Evolutionary conservation across 2,329 filamentous ascomycete genomes (phyloP).

Genomic region (Fusarium cyanostomum): DNA sequence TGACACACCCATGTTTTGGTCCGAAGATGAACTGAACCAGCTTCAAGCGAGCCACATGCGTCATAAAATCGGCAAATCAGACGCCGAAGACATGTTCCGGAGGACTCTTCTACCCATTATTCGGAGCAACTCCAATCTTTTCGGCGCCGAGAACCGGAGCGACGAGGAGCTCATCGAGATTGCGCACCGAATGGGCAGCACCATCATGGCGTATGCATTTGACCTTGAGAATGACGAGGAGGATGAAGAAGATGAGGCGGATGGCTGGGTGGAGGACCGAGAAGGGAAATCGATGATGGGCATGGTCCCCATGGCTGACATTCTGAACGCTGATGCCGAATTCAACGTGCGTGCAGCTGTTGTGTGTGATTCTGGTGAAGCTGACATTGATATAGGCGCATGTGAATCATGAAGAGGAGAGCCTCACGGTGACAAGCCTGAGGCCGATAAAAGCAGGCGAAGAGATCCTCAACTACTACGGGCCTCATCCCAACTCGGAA

Average conservation of each 20-base stretch:
- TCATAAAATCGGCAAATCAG: slow-evolving; percentile 77
- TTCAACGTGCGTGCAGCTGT: slow-evolving; percentile 71
- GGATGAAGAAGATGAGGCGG: slow-evolving; percentile 66
- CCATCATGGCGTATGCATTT: slow-evolving; percentile 94
- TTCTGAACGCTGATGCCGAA: slow-evolving; percentile 87
- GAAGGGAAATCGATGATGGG: slow-evolving; percentile 72
- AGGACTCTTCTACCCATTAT: slow-evolving; percentile 62
- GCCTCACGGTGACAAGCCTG: slow-evolving; percentile 76
- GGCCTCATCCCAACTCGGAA: slow-evolving; percentile 83
- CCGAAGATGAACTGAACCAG: slow-evolving; percentile 71
- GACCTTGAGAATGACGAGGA: slow-evolving; percentile 73
- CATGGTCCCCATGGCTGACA: slow-evolving; percentile 91
- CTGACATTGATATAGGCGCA: slow-evolving; percentile 54
- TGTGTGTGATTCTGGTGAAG: background rate
- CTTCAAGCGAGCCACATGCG: slow-evolving; percentile 82
- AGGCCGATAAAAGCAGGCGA: slow-evolving; percentile 74
- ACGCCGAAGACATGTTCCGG: slow-evolving; percentile 76
- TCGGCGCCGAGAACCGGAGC: slow-evolving; percentile 49
- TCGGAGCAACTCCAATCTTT: slow-evolving; percentile 55
- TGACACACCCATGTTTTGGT: slow-evolving; percentile 93
- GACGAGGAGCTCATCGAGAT: slow-evolving; percentile 60
- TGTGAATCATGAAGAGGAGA: slow-evolving; percentile 62
- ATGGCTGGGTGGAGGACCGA: slow-evolving; percentile 72
- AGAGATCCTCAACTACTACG: slow-evolving; percentile 90
- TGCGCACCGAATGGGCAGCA: slow-evolving; percentile 84